Conservation (phyloP, 768 basidiomycete species). For the Candolleomyces efflorescens region DNA sequence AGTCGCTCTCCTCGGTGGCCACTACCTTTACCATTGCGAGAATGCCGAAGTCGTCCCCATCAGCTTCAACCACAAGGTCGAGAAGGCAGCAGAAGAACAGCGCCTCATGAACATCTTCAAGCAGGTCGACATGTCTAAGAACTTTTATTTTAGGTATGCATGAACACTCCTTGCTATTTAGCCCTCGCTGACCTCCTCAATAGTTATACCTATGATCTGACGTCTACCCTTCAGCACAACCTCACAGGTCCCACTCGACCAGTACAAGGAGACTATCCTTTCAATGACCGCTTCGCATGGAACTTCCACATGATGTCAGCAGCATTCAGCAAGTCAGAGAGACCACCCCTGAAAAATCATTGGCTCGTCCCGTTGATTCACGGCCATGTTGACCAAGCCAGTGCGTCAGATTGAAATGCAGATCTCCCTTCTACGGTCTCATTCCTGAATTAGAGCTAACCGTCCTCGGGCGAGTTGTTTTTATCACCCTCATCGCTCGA, state of each 20-base stretch:
- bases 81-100: conserved; percentile 86
- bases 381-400: conserved; percentile 97
- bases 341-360: conserved; percentile 47
- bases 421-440: neutral
- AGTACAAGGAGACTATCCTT: conserved; percentile 51
- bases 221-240: conserved; percentile 93
- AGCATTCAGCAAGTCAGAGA: conserved; percentile 49
- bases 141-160: conserved; percentile 92
- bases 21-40: conserved; percentile 96
- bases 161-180: neutral
- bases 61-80: conserved; percentile 74
- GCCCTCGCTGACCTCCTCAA: conserved; percentile 2
- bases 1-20: conserved; percentile 91
- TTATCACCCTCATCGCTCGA: conserved; percentile 92
- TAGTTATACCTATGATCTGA: conserved; percentile 95
- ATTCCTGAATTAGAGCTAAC: conserved; percentile 66
- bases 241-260: conserved; percentile 55
- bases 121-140: conserved; percentile 97
- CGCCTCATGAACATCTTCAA: conserved; percentile 88
- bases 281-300: conserved; percentile 92
- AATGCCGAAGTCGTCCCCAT: conserved; percentile 81
- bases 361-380: conserved; percentile 94
- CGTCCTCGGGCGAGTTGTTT: conserved; percentile 84
- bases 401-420: conserved; percentile 35
- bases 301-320: conserved; percentile 82